Conservation (phyloP, 164 flowering plant species). For the Stephania japonica region DNA sequence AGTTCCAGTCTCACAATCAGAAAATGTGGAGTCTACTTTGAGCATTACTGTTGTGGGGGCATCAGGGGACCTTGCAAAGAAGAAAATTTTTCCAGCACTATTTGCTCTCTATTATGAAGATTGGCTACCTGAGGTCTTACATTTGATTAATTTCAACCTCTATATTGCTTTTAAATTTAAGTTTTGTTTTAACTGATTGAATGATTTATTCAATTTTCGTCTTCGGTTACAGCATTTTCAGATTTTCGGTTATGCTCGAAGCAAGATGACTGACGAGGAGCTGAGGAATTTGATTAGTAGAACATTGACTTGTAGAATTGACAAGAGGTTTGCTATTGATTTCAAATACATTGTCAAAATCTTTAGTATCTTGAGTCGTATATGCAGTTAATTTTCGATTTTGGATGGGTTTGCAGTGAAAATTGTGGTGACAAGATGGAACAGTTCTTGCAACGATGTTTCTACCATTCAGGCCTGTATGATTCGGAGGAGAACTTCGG, state of each 20-base stretch:
- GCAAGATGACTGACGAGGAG: slow-evolving; percentile 93
- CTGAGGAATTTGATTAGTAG: slow-evolving; percentile 82
- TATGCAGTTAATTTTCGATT: background rate
- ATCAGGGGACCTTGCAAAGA: slow-evolving; percentile 97
- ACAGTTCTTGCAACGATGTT: slow-evolving; percentile 77
- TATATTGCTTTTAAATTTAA: background rate
- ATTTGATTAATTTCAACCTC: background rate
- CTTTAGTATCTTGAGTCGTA: background rate
- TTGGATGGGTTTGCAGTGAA: slow-evolving; percentile 37
- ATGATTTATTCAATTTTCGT: background rate
- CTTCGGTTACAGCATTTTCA: slow-evolving; percentile 62
- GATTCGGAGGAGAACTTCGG: slow-evolving; percentile 68
- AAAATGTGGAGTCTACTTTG: slow-evolving; percentile 41
- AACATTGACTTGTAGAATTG: slow-evolving; percentile 92
- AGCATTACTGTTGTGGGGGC: slow-evolving; percentile 94
- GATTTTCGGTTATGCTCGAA: slow-evolving; percentile 84
- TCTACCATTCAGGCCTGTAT: slow-evolving; percentile 90
- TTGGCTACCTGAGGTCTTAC: slow-evolving; percentile 64
- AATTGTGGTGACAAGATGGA: slow-evolving; percentile 91
- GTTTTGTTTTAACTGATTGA: background rate
- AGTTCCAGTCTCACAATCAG: background rate
- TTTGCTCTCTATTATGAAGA: slow-evolving; percentile 84
- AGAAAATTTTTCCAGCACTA: slow-evolving; percentile 94
- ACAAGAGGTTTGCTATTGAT: slow-evolving; percentile 49
- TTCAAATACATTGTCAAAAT: background rate